Evolutionary conservation across 2,329 filamentous ascomycete genomes (phyloP).

Genomic region (Sclerotinia borealis): DNA sequence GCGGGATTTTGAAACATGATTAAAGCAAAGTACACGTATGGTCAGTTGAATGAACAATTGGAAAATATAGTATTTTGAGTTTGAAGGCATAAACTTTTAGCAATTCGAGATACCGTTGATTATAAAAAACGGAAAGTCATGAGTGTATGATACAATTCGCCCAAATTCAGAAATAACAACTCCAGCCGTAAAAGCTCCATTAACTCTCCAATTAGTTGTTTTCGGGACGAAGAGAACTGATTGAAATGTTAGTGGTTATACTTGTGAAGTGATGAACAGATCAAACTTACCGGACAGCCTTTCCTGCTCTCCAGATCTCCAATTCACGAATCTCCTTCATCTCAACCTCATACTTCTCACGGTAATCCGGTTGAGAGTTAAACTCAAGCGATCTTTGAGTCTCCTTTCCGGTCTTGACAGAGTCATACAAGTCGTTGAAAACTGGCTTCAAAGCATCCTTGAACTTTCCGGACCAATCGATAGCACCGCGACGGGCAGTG

Average conservation of each 20-base stretch:
- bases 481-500: constrained; percentile 94
- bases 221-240: constrained; percentile 72
- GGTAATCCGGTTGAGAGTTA: constrained; percentile 94
- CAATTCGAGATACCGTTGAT: constrained; percentile 31
- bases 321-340: constrained; percentile 96
- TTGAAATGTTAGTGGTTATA: constrained; percentile 16
- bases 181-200: constrained; percentile 12
- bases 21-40: neutral
- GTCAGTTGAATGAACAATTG: neutral
- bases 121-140: constrained; percentile 18
- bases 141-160: constrained; percentile 34
- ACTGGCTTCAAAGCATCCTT: constrained; percentile 98
- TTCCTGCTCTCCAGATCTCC: constrained; percentile 98
- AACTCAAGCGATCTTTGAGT: constrained; percentile 95
- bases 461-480: constrained; percentile 97
- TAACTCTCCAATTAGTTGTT: constrained; percentile 59
- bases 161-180: constrained; percentile 26
- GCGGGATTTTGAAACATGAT: neutral
- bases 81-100: constrained; percentile 29
- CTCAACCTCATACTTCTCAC: constrained; percentile 95
- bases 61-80: constrained; percentile 3
- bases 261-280: neutral
- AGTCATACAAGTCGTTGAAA: constrained; percentile 95
- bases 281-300: constrained; percentile 74
- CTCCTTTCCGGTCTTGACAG: constrained; percentile 85